phyloP scores from a whole-genome alignment of 2,329 filamentous ascomycete species.

The Pseudogymnoascus sp. region DNA sequence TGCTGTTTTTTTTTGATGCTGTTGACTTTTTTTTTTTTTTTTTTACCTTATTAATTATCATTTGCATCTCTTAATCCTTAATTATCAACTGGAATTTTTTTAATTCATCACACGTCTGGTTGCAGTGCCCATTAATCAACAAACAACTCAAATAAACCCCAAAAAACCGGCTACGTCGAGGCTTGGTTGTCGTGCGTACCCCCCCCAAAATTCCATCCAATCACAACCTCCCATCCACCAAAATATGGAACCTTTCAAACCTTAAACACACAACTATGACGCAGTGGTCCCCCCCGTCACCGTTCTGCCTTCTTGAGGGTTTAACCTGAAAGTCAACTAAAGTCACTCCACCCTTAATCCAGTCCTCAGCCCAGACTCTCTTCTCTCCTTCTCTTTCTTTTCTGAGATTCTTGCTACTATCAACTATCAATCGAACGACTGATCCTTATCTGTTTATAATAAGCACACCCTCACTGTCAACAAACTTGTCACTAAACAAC shows the following conservation, averaged over 20 bases:
- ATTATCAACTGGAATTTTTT: not conserved
- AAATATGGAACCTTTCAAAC: slow-evolving; percentile 1
- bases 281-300: slow-evolving; percentile 2
- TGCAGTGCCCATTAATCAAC: not conserved
- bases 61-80: not conserved
- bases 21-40: not conserved
- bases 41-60: not conserved
- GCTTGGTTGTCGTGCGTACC: slow-evolving; percentile 2
- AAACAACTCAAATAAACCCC: not conserved
- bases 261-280: slow-evolving; percentile 8
- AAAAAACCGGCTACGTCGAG: not conserved
- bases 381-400: not conserved
- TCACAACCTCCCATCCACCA: not conserved
- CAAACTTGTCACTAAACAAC: slow-evolving; percentile 21
- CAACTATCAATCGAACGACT: slow-evolving; percentile 4
- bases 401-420: not conserved
- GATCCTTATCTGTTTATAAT: not conserved
- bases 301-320: not conserved
- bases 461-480: not conserved
- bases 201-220: not conserved
- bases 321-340: slow-evolving; percentile 5
- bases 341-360: slow-evolving; percentile 1
- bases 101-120: not conserved
- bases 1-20: not conserved
- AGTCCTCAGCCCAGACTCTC: not conserved